Conservation (phyloP, 306 rosid genomes). For the Vigna unguiculata region DNA sequence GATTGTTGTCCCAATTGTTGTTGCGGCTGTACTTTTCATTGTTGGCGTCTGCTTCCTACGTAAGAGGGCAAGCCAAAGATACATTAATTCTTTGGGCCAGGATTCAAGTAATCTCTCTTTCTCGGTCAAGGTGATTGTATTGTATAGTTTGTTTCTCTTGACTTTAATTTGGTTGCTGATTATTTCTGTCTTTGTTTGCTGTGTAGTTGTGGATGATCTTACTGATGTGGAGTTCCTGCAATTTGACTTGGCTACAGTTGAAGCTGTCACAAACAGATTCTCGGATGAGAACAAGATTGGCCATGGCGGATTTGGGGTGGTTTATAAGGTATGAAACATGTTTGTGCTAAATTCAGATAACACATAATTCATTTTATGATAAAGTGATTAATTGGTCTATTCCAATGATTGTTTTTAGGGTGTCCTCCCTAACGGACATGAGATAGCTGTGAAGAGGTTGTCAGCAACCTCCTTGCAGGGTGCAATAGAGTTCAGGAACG, state of each 20-base stretch:
- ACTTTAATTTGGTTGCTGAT: conserved; percentile 19
- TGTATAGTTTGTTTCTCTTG: conserved; percentile 7
- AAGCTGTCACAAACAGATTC: conserved; percentile 57
- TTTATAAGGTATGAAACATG: conserved; percentile 53
- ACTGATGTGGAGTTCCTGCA: conserved; percentile 51
- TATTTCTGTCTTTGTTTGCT: not conserved
- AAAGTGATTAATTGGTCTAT: conserved; percentile 7
- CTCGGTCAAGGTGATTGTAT: not conserved
- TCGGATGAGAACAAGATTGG: conserved; percentile 54
- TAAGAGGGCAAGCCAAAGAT: conserved; percentile 46
- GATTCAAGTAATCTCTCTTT: conserved; percentile 48
- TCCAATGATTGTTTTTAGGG: conserved; percentile 51
- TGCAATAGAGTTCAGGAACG: conserved; percentile 63
- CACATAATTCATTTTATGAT: not conserved
- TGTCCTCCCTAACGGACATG: conserved; percentile 52
- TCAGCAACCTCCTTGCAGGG: conserved; percentile 64
- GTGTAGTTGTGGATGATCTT: conserved; percentile 45
- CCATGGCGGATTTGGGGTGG: conserved; percentile 67
- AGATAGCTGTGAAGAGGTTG: conserved; percentile 69
- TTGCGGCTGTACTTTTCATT: conserved; percentile 35
- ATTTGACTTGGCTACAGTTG: conserved; percentile 48
- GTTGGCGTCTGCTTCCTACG: conserved; percentile 48
- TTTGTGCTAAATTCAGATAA: not conserved
- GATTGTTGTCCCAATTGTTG: conserved; percentile 50
- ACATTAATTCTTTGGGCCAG: not conserved